A percentile compares a stretch with the other conserved stretches of the same genome.
Evolutionary conservation across 225 moss, liverwort and hornwort species (phyloP).

Genomic region (Takakia lepidozioides): DNA sequence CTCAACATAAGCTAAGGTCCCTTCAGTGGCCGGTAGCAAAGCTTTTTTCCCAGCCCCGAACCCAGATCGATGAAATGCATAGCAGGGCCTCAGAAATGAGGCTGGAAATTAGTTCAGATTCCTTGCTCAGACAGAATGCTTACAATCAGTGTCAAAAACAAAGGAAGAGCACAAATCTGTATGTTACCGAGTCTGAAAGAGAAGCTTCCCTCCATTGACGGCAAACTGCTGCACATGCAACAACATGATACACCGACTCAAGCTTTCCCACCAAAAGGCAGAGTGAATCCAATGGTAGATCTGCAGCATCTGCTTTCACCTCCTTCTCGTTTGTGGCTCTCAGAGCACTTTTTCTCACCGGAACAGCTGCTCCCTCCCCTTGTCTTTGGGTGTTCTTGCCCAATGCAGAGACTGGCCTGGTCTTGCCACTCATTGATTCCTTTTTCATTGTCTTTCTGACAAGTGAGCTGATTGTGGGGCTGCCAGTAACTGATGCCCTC

Average conservation of each 20-base stretch:
- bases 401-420: constrained; percentile 3
- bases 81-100: not conserved
- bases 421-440: constrained; percentile 12
- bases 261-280: constrained; percentile 70
- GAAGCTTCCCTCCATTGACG: constrained; percentile 69
- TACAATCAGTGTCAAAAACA: not conserved
- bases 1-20: too few species aligned
- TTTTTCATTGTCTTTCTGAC: constrained; percentile 24
- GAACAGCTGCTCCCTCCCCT: not conserved
- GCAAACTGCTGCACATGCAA: constrained; percentile 73
- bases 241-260: constrained; percentile 68
- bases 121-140: not conserved
- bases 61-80: too few species aligned
- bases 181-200: constrained; percentile 55
- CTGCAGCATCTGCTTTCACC: constrained; percentile 24
- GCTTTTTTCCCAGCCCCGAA: too few species aligned
- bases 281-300: constrained; percentile 61
- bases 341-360: constrained; percentile 7
- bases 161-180: constrained; percentile 2
- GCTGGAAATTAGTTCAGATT: not conserved
- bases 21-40: too few species aligned
- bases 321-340: constrained; percentile 11
- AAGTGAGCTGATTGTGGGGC: constrained; percentile 23
- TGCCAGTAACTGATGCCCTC: constrained; percentile 15
- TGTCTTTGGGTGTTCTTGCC: constrained; percentile 1